phyloP scores from a whole-genome alignment of 2,329 filamentous ascomycete genomes.

The Fusarium sp. region DNA sequence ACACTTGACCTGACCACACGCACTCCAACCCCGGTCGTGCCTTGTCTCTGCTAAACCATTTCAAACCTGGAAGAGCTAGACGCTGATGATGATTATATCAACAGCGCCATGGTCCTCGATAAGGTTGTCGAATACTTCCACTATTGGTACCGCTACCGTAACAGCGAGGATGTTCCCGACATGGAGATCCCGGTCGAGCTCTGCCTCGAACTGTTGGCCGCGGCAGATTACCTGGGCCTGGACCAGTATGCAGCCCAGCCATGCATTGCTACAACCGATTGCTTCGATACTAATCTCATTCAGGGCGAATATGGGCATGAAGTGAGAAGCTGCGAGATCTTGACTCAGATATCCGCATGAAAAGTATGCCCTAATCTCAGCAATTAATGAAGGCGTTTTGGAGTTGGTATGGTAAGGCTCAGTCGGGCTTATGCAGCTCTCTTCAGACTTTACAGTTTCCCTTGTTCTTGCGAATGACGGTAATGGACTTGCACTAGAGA shows the following conservation, averaged over 20 bases:
- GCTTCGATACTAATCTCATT: constrained; percentile 43
- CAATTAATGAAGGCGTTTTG: constrained; percentile 22
- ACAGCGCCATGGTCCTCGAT: constrained; percentile 77
- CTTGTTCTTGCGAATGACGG: constrained; percentile 28
- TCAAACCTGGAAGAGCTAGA: constrained; percentile 21
- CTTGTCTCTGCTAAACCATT: constrained; percentile 17
- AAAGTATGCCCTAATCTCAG: not conserved
- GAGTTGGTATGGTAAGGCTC: constrained; percentile 29
- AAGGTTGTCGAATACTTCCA: constrained; percentile 87
- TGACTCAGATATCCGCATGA: not conserved
- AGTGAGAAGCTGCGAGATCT: constrained; percentile 35
- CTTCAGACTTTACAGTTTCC: not conserved
- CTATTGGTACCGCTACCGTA: constrained; percentile 79
- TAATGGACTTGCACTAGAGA: constrained; percentile 13
- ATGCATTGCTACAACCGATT: constrained; percentile 26
- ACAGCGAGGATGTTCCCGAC: constrained; percentile 77
- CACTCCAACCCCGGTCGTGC: constrained; percentile 20
- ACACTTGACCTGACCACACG: constrained; percentile 71
- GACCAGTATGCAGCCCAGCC: constrained; percentile 60
- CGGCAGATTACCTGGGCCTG: constrained; percentile 79
- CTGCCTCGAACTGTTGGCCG: constrained; percentile 79
- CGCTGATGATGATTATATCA: constrained; percentile 38
- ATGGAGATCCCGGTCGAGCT: constrained; percentile 84
- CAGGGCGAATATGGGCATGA: constrained; percentile 52
- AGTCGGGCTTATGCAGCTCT: constrained; percentile 6